Base-by-base conservation (phyloP, 1,139 yeast genomes). In the Geotrichum histeridarum region DNA sequence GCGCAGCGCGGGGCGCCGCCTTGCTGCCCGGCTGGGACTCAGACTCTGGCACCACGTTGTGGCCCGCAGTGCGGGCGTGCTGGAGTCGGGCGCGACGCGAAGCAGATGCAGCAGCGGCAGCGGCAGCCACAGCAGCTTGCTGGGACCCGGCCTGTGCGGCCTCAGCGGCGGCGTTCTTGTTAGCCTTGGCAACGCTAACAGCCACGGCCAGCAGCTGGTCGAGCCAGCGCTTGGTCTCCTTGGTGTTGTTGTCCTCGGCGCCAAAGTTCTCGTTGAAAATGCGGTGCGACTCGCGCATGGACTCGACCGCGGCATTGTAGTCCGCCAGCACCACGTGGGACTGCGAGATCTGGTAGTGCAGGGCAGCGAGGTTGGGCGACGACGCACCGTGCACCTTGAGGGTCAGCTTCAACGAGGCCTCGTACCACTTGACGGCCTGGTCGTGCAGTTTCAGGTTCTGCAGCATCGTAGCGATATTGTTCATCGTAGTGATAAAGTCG, bases 281-380 rank as follows among this genome's bases (percentile, higher is more conserved):
- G 30, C 74, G 76, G 61, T 78, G 77, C 44, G 89, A 78, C 50
- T 67, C 70, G 35, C 75, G 70, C 67, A 82, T 80, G 58, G 78
- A 77, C 39, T 75, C 79, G 48, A 77, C 68, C 0, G 95, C 81
- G 22, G 77, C 81, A 54, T 76, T 74, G 61, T 79, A 76, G 55
- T 82, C 80, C 50, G 79, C 77, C 27, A 72, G 65, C 54, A 79
- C 73, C 47, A 86, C 77, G 53, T 82, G 77, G 44, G 82, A 72
- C 68, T 85, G 86, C 27, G 87, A 91, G 55, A 79, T 77, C 65
- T 88, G 85, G 73, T 79, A 84, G 63, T 77, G 76, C 57, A 82
- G 72, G 60, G 80, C 74, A 36, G 80, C 91, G 36, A 84, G 76
- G 54, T 82, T 77, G 63, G 80, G 81, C 18, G 86, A 78, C 15